Base-by-base conservation (phyloP, 768 basidiomycete species). In the Mycena filopes region DNA sequence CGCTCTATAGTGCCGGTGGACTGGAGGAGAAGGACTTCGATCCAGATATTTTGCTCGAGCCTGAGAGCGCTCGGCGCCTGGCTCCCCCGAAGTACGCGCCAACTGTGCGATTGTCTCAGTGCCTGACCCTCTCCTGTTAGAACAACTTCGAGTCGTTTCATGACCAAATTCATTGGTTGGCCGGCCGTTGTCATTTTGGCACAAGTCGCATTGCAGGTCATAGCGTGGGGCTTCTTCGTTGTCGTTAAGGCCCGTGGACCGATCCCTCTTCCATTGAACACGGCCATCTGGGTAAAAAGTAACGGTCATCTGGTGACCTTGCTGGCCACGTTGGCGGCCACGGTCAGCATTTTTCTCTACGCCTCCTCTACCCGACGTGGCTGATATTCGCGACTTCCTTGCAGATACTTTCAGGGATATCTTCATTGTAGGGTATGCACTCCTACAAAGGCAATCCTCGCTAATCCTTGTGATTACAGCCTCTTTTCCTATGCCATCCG, bases 401-500 rank as follows among this genome's bases (percentile, higher is more conserved):
- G n/a, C n/a, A n/a, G n/a, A n/a, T 62, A 18, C 51, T 62, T 11
- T 28, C 43, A 3, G 42, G 2, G 8, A 40, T 21, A 11, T 38
- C 60, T 0, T 49, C 60, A 16, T 62, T 62, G 60, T 62, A 28
- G 1, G 60, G 13, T 38, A 13, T 25, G 7, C 50, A 4, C 2
- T 4, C 33, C 20, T 15, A 13, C 11, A 20, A 21, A 12, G 20
- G 6, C 3, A 23, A n/a, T n/a, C n/a, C 12, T 36, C 15, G 3
- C 33, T 38, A 21, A 51, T 29, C 13, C 28, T 23, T 12, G 2
- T 47, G 20, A 38, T n/a, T n/a, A 10, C 16, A 61, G 51, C 29
- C 16, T 62, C 0, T 62, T 62, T 31, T 62, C 60, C 1, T 47
- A 55, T n/a, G 51, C 36, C 3, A n/a, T 62, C 11, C 60, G 60